Evolutionary conservation across 768 basidiomycete species (phyloP).

Genomic region (Leccinum subtestaceum): DNA sequence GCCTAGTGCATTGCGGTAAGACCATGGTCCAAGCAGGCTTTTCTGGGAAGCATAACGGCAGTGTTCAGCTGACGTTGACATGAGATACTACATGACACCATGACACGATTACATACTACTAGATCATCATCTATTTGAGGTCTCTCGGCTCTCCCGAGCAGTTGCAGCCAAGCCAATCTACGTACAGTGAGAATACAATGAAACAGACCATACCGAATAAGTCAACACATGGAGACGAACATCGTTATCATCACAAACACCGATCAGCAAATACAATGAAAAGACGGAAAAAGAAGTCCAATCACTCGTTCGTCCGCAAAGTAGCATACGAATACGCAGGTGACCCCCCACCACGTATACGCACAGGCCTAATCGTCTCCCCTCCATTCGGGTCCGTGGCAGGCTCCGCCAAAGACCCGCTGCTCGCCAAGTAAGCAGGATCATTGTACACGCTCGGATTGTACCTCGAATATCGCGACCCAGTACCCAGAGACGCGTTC

Average conservation of each 20-base stretch:
- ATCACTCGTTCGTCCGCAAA: slow-evolving; percentile 14
- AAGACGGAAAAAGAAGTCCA: not conserved
- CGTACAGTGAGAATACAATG: slow-evolving; percentile 6
- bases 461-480: slow-evolving; percentile 16
- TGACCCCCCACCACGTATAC: slow-evolving; percentile 15
- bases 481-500: slow-evolving; percentile 23
- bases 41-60: not conserved
- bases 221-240: not conserved
- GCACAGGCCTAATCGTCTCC: slow-evolving; percentile 18
- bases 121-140: not conserved
- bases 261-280: not conserved
- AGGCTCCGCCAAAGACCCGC: slow-evolving; percentile 27
- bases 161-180: slow-evolving; percentile 1
- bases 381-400: slow-evolving; percentile 23
- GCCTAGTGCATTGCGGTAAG: not conserved
- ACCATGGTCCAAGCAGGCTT: not conserved
- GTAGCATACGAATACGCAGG: slow-evolving; percentile 20
- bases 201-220: slow-evolving; percentile 11
- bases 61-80: not conserved
- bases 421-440: slow-evolving; percentile 25
- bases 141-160: not conserved
- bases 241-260: not conserved
- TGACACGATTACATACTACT: not conserved
- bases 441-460: slow-evolving; percentile 28
- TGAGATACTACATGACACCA: not conserved